A percentile compares a stretch with the other conserved stretches of the same genome.
Evolutionary conservation across 805 yeast species (phyloP).

Genomic region (Hanseniaspora pseudoguilliermondii): DNA sequence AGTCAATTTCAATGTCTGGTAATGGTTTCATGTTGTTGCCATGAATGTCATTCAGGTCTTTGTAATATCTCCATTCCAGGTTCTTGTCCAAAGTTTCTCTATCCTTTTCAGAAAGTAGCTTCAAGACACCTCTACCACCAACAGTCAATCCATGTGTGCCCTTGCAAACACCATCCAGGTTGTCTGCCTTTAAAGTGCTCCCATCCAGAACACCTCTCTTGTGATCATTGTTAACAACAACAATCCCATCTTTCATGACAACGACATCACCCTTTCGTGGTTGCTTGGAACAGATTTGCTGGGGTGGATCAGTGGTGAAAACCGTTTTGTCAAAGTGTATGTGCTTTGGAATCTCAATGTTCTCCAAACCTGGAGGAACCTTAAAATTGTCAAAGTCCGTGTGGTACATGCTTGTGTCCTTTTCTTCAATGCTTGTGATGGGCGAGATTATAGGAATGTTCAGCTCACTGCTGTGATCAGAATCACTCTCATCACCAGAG

Average conservation of each 20-base stretch:
- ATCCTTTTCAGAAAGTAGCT: conserved; percentile 14
- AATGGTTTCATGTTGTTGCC: not conserved
- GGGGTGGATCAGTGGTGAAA: conserved; percentile 74
- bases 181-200: conserved; percentile 64
- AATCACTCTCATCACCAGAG: not conserved
- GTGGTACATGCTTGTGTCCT: not conserved
- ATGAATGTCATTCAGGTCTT: not conserved
- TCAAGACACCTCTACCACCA: conserved; percentile 13
- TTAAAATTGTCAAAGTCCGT: not conserved
- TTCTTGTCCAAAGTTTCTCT: conserved; percentile 3
- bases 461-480: not conserved
- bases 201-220: conserved; percentile 55
- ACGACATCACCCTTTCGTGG: conserved; percentile 79
- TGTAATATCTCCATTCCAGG: conserved; percentile 10
- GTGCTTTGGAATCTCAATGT: conserved; percentile 37
- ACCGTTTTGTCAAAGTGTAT: conserved; percentile 71
- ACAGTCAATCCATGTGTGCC: conserved; percentile 14
- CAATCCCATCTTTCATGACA: conserved; percentile 40
- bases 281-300: conserved; percentile 68
- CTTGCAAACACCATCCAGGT: conserved; percentile 28
- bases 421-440: not conserved
- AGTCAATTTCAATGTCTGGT: not conserved
- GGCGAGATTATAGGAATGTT: conserved; percentile 9
- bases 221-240: conserved; percentile 35
- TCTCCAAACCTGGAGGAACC: conserved; percentile 31